These are phyloP conservation scores for Globisporangium viniferum DNA, from an alignment of 352 stramenopile genomes.

Conservation along the genomic window DNA sequence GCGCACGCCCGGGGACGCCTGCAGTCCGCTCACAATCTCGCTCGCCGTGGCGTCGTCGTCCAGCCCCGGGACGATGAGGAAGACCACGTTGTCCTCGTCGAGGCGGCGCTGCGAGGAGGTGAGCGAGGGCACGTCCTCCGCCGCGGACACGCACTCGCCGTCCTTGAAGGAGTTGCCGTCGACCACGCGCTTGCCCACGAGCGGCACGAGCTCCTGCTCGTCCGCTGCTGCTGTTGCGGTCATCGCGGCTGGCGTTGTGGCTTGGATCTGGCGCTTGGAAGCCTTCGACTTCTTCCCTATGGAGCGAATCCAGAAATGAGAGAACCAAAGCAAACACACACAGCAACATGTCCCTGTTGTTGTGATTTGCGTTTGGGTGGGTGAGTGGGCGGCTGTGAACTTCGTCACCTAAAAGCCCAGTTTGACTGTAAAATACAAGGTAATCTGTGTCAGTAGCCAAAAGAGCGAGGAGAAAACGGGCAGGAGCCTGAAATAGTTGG, in stretches of 20 bases:
- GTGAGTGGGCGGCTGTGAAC: not conserved
- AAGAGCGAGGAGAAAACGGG: not conserved
- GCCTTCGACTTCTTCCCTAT: slow-evolving; percentile 12
- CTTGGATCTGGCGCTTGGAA: not conserved
- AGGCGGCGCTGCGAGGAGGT: slow-evolving; percentile 49
- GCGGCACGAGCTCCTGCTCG: slow-evolving; percentile 17
- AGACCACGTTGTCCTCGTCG: slow-evolving; percentile 65
- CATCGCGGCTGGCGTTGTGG: not conserved
- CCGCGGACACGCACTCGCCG: slow-evolving; percentile 53
- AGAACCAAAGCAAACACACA: slow-evolving; percentile 1
- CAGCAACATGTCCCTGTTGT: not conserved
- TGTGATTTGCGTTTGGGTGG: not conserved
- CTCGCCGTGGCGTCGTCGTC: slow-evolving; percentile 18
- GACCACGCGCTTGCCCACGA: not conserved
- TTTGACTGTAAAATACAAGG: not conserved
- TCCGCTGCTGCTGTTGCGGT: not conserved
- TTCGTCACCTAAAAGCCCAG: not conserved
- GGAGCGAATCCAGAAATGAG: slow-evolving; percentile 13
- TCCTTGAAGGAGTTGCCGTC: slow-evolving; percentile 24
- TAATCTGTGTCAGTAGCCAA: not conserved
- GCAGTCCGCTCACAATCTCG: slow-evolving; percentile 37
- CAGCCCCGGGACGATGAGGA: slow-evolving; percentile 65
- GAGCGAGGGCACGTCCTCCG: slow-evolving; percentile 71
- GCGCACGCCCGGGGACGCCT: slow-evolving; percentile 28
- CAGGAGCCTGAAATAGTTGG: not conserved